These are phyloP conservation scores for Coemansia brasiliensis DNA, from an alignment of 192 early-diverging fungal genomes.

Conservation along the genomic window DNA sequence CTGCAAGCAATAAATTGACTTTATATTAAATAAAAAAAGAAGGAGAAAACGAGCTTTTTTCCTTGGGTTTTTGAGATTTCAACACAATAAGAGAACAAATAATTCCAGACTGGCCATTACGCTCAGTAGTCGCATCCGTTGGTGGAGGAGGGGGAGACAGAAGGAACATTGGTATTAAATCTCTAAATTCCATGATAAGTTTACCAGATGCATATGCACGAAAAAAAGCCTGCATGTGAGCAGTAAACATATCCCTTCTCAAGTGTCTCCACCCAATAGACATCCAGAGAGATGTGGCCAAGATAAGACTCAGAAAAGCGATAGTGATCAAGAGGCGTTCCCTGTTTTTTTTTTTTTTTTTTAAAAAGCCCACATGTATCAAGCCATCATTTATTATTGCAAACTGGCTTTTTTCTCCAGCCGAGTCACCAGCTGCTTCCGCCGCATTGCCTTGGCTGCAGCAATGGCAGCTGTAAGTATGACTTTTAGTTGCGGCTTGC, in stretches of 20 bases:
- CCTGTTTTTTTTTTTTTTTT: too few relatives aligned
- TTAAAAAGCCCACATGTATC: too few relatives aligned
- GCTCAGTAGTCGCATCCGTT: too few relatives aligned
- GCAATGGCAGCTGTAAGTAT: conserved; percentile 32
- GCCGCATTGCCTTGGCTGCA: conserved; percentile 50
- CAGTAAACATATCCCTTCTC: not conserved
- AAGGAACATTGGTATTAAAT: too few relatives aligned
- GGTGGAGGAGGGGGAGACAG: too few relatives aligned
- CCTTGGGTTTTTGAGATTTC: too few relatives aligned
- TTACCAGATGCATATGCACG: conserved; percentile 2
- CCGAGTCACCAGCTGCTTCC: conserved; percentile 43
- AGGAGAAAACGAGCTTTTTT: not conserved
- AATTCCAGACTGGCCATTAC: too few relatives aligned
- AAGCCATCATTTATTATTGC: not conserved
- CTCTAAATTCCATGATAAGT: not conserved
- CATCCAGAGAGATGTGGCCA: not conserved
- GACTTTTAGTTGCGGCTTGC: conserved; percentile 43
- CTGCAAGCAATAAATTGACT: conserved; percentile 56
- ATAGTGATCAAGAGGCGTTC: conserved; percentile 2
- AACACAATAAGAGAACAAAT: too few relatives aligned
- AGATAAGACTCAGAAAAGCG: not conserved
- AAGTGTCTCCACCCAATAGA: not conserved
- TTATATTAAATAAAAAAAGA: not conserved
- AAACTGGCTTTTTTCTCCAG: conserved; percentile 17
- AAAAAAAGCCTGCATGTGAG: not conserved